These are phyloP conservation scores for Nicotiana noctiflora DNA, from an alignment of 257 asterid genomes.

Conservation along the genomic window DNA sequence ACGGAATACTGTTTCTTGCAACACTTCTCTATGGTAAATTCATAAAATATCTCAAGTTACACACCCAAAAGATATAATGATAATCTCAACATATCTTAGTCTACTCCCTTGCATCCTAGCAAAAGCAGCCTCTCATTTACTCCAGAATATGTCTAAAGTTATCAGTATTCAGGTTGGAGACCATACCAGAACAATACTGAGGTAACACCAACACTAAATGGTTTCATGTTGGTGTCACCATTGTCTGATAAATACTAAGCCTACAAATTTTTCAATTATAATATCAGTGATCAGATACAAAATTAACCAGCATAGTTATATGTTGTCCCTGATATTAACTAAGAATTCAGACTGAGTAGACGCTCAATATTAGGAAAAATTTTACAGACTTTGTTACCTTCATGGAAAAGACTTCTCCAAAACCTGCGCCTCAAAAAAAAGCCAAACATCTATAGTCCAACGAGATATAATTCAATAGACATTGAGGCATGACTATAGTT, in stretches of 20 bases:
- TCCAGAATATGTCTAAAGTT: not conserved
- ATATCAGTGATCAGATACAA: slow-evolving; percentile 5
- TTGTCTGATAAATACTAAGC: slow-evolving; percentile 3
- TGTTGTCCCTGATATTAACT: not conserved
- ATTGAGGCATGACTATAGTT: not conserved
- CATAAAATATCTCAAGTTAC: not conserved
- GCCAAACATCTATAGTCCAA: slow-evolving; percentile 6
- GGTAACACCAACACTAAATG: slow-evolving; percentile 12
- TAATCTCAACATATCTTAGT: not conserved
- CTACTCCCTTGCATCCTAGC: not conserved
- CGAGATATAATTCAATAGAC: not conserved
- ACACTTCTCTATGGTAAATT: not conserved
- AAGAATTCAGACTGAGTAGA: not conserved
- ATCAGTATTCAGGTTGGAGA: not conserved
- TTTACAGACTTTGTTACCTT: not conserved
- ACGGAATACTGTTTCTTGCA: not conserved
- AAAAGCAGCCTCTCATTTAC: not conserved
- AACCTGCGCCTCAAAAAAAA: slow-evolving; percentile 12
- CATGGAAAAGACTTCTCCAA: not conserved
- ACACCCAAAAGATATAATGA: not conserved
- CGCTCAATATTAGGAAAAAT: not conserved
- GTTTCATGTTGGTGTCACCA: slow-evolving; percentile 15
- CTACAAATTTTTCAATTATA: slow-evolving; percentile 12
- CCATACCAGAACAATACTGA: slow-evolving; percentile 13
- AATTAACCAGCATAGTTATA: slow-evolving; percentile 9